Conservation (phyloP, 1,284 basidiomycete genomes). For the Rhizopogon parksii region DNA sequence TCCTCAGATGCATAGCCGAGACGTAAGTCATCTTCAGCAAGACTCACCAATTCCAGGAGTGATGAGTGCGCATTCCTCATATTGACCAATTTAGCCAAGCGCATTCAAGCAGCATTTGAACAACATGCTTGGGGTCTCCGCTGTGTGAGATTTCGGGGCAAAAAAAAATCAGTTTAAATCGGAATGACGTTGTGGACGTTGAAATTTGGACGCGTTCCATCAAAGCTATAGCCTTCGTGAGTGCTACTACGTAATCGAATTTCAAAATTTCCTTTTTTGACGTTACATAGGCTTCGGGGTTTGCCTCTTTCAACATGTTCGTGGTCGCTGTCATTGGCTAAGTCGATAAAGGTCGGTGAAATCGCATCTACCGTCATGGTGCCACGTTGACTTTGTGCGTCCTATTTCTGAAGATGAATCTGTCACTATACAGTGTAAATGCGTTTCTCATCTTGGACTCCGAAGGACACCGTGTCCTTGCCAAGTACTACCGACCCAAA, state of each 20-base stretch:
- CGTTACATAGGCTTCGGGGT: background rate
- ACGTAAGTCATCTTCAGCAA: background rate
- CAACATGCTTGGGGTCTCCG: conserved; percentile 35
- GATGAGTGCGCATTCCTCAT: conserved; percentile 48
- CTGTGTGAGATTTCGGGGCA: conserved; percentile 35
- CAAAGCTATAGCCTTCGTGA: too few species aligned
- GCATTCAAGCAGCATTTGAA: conserved; percentile 38
- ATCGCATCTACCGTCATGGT: too few species aligned
- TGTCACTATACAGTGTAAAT: conserved; percentile 80
- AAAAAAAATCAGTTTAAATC: conserved; percentile 43
- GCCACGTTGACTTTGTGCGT: background rate
- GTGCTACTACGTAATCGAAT: background rate
- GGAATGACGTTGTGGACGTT: conserved; percentile 21
- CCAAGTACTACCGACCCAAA: conserved; percentile 90
- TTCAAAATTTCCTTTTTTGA: background rate
- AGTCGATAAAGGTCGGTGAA: background rate
- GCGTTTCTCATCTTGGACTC: conserved; percentile 91
- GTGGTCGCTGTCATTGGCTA: background rate
- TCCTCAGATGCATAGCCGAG: conserved; percentile 11
- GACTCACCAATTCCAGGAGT: conserved; percentile 42
- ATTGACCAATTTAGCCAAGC: conserved; percentile 45
- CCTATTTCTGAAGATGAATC: conserved; percentile 40
- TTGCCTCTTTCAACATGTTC: background rate
- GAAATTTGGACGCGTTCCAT: too few species aligned
- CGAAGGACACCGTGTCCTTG: conserved; percentile 90